A percentile compares a stretch with the other conserved stretches of the same genome.
phyloP scores from a whole-genome alignment of 371 early-diverging fungal species.

The Gilbertella persicaria region DNA sequence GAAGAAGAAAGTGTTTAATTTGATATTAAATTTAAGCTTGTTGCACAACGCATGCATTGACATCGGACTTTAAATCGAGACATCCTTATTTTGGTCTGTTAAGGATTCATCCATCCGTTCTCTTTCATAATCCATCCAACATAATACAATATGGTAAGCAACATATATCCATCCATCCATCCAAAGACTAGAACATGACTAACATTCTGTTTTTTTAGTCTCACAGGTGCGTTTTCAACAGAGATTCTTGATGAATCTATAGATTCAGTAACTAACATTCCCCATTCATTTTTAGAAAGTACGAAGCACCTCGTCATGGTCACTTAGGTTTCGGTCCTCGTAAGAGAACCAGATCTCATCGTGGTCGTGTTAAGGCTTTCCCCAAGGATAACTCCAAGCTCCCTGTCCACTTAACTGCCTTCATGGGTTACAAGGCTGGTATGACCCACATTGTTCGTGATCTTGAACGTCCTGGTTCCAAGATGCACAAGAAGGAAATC shows the following conservation, averaged over 20 bases:
- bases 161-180: slow-evolving; percentile 6
- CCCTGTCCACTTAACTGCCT: slow-evolving; percentile 98
- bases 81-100: no score
- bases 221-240: slow-evolving; percentile 14
- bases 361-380: slow-evolving; percentile 98
- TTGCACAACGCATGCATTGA: no score
- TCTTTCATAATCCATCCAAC: slow-evolving; percentile 16
- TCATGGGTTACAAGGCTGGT: slow-evolving; percentile 99
- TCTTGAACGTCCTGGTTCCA: slow-evolving; percentile 94
- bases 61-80: no score
- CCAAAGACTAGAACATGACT: background rate
- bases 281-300: slow-evolving; percentile 14
- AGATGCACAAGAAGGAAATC: slow-evolving; percentile 99
- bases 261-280: background rate
- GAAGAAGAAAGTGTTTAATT: no score
- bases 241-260: background rate
- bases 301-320: slow-evolving; percentile 92
- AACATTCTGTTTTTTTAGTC: slow-evolving; percentile 1
- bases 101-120: slow-evolving; percentile 1
- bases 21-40: no score
- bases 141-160: slow-evolving; percentile 15
- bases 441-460: slow-evolving; percentile 99
- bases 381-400: slow-evolving; percentile 97
- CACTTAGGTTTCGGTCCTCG: slow-evolving; percentile 99
- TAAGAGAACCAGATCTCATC: slow-evolving; percentile 95